Percentiles rank a stretch among this genome's conserved stretches.
phyloP scores from a whole-genome alignment of 805 yeast genomes.

The Wickerhamomyces canadensis region DNA sequence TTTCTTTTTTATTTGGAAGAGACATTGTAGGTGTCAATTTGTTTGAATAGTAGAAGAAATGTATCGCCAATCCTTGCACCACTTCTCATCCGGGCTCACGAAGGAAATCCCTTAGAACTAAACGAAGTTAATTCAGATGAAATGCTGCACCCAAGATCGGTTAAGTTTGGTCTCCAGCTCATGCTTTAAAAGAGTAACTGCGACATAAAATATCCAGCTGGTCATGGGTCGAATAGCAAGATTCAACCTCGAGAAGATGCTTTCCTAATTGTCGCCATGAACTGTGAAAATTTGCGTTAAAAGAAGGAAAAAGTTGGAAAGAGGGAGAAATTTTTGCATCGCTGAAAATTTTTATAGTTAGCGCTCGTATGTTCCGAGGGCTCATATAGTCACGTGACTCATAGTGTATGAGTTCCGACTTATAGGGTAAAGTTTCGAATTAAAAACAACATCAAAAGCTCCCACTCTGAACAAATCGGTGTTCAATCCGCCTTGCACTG shows the following conservation, averaged over 20 bases:
- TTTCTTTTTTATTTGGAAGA: no score
- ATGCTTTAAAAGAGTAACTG: slow-evolving; percentile 26
- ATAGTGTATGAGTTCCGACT: no score
- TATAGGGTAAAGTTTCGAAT: neutral
- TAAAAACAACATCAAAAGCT: neutral
- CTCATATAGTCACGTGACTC: neutral
- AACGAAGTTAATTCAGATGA: slow-evolving; percentile 44
- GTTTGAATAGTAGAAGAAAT: slow-evolving; percentile 14
- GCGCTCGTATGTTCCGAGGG: neutral
- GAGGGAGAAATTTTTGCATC: slow-evolving; percentile 1
- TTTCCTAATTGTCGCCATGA: slow-evolving; percentile 45
- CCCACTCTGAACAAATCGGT: no score
- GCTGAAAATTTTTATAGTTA: neutral
- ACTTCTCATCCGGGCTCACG: slow-evolving; percentile 71
- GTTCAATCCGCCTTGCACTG: neutral
- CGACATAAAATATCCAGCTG: slow-evolving; percentile 43
- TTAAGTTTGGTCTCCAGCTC: slow-evolving; percentile 58
- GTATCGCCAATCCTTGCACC: slow-evolving; percentile 47
- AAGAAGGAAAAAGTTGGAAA: slow-evolving; percentile 8
- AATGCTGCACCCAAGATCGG: slow-evolving; percentile 73
- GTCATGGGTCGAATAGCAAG: slow-evolving; percentile 70
- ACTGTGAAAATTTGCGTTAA: slow-evolving; percentile 60
- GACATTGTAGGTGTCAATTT: no score
- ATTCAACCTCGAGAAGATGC: slow-evolving; percentile 70
- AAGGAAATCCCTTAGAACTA: slow-evolving; percentile 63